Evolutionary conservation across 2,329 filamentous ascomycete species (phyloP).

Genomic region (Cordyceps sp.): DNA sequence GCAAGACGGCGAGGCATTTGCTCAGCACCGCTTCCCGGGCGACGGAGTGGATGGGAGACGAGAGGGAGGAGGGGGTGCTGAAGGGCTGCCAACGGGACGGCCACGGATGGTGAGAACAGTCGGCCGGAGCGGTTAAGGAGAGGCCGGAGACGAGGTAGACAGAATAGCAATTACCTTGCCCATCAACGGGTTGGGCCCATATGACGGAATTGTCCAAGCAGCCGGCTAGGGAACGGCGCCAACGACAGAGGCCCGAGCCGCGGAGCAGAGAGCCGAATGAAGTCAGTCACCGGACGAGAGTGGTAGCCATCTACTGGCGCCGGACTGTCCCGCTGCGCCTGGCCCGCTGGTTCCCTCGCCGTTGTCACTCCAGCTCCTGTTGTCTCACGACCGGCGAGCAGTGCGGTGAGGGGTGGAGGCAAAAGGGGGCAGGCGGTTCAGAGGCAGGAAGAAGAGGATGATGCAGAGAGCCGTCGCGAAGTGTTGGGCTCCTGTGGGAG

Average conservation of each 20-base stretch:
- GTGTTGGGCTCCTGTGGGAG: constrained; percentile 3
- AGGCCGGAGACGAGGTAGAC: too few species aligned
- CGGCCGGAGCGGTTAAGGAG: neutral
- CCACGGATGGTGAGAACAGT: neutral
- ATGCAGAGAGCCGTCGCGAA: constrained; percentile 1
- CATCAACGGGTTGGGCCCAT: neutral
- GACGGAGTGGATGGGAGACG: neutral
- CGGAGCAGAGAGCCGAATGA: neutral
- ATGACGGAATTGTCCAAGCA: neutral
- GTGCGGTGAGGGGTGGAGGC: neutral
- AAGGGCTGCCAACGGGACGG: neutral
- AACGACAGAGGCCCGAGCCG: neutral
- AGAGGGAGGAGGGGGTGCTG: neutral
- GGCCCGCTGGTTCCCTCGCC: neutral
- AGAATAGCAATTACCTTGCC: neutral
- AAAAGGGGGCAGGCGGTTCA: neutral
- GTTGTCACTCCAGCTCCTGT: constrained; percentile 1
- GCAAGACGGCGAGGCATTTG: too few species aligned
- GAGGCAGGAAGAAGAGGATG: constrained; percentile 1
- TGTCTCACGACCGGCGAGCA: constrained; percentile 2
- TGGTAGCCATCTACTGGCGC: neutral
- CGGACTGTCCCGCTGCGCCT: neutral
- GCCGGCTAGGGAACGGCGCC: neutral
- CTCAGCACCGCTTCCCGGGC: too few species aligned
- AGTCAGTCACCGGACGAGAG: neutral